A percentile compares a stretch with the other conserved stretches of the same genome.
Conservation (phyloP, 768 basidiomycete species). For the Termitomyces sp. region DNA sequence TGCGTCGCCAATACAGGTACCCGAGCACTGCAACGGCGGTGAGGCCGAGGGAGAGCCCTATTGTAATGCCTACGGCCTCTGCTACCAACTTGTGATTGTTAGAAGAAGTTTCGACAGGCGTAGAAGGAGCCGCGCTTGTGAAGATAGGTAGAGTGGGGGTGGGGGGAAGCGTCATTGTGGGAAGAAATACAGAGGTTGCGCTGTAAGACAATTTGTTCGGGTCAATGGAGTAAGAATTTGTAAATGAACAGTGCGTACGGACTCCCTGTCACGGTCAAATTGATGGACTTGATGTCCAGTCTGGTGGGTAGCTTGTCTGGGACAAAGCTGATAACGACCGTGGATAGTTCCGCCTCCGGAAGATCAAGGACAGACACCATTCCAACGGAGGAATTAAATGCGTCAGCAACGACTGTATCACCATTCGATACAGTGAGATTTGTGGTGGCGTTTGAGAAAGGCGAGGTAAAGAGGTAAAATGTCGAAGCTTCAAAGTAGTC, state of each 20-base stretch:
- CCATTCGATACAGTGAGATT: conserved; percentile 51
- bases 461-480: conserved; percentile 42
- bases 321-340: conserved; percentile 41
- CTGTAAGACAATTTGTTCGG: conserved; percentile 9
- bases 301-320: conserved; percentile 24
- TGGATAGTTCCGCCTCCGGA: conserved; percentile 36
- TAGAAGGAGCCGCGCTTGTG: conserved; percentile 3
- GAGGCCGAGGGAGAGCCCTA: conserved; percentile 30
- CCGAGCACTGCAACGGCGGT: conserved; percentile 19
- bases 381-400: conserved; percentile 41
- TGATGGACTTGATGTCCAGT: conserved; percentile 38
- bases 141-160: conserved; percentile 34
- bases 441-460: conserved; percentile 47
- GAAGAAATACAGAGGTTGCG: conserved; percentile 31
- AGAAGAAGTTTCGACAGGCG: conserved; percentile 9
- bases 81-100: conserved; percentile 16
- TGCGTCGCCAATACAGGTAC: conserved; percentile 26
- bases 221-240: no score
- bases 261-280: conserved; percentile 34
- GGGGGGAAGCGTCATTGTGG: conserved; percentile 34
- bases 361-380: conserved; percentile 40
- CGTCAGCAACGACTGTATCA: conserved; percentile 27
- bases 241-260: conserved; percentile 27
- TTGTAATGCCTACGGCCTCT: conserved; percentile 26
- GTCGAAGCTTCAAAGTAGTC: conserved; percentile 35